phyloP scores from a whole-genome alignment of 345 rosid species.

The Draba incana region DNA sequence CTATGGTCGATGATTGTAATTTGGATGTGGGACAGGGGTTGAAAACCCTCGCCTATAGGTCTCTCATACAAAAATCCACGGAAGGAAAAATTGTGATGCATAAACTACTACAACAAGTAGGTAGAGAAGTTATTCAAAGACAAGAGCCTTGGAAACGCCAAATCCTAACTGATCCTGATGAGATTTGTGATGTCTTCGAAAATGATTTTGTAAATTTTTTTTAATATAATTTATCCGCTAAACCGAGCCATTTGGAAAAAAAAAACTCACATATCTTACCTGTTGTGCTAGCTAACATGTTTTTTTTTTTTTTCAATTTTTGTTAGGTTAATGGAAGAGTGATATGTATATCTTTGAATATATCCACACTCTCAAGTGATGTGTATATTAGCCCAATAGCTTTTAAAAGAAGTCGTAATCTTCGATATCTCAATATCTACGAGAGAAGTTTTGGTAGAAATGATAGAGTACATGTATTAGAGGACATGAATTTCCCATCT shows the following conservation, averaged over 20 bases:
- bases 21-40: not conserved
- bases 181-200: conserved; percentile 28
- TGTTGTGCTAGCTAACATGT: conserved; percentile 8
- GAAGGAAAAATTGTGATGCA: conserved; percentile 31
- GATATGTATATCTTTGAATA: no score
- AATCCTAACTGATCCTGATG: conserved; percentile 25
- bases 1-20: not conserved
- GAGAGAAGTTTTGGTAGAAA: not conserved
- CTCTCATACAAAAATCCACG: conserved; percentile 18
- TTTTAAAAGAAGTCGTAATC: not conserved
- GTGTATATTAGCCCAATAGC: not conserved
- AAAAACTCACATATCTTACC: conserved; percentile 24
- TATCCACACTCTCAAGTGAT: no score
- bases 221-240: no score
- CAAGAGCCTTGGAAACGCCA: conserved; percentile 12
- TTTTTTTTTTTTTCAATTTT: no score
- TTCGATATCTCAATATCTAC: conserved; percentile 30
- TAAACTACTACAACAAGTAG: conserved; percentile 40
- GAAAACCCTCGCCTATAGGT: conserved; percentile 19
- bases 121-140: conserved; percentile 2
- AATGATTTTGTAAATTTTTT: conserved; percentile 2
- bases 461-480: not conserved
- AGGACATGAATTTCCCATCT: conserved; percentile 14
- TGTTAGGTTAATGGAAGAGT: no score
- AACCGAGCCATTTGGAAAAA: not conserved